Base-by-base conservation (phyloP, 768 basidiomycete species). In the Boletales sp. region DNA sequence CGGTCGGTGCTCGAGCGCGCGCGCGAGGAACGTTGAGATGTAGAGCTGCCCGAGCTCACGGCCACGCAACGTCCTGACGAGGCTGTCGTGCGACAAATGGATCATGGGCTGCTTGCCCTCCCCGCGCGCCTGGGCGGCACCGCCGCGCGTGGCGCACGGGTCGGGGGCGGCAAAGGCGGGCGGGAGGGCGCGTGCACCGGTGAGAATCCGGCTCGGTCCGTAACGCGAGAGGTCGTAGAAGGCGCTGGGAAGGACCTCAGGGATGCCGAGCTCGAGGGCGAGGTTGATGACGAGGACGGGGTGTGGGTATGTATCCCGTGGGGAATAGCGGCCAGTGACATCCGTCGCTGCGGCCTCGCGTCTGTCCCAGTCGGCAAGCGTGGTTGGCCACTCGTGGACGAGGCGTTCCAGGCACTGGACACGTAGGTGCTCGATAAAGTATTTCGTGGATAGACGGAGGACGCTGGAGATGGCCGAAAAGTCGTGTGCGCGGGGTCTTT, bases 141-240 rank as follows among this genome's bases (percentile, higher is more conserved):
- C 32, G 18, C 9, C 7, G 21, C 44, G 52, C 36, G 36, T 21
- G 18, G 48, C 34, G 39, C 51, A 49, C 10, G 62, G 62, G 43
- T 66, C 58, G 10, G 60, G 54, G 4, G 54, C 51, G 5, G 55
- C 59, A 64, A 69, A 59, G 64, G 68, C 8, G 61, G 65, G 49
- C 0, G 70, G 63, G 0, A 71, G 65, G 1, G 67, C 51, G 11
- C 67, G 61, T 0, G 81, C 72, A 3, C 87, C 87, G 0, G 69
- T 42, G 58, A 84, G 68, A 53, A 87, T 86, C 64, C 80, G 81
- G 66, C 83, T 83, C 0, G 86, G 83, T 0, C 80, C 84, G 53
- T 88, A 88, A 38, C 87, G 76, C 2, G 83, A 79, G 41, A 90
- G 74, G 54, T 89, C 87, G 63, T 88, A 89, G 57, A 86, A 78